Evolutionary conservation across 2,329 filamentous ascomycete genomes (phyloP), one percentile per base, ranked within the genome.

Genomic region (Xenosphaeropsis pyriputrescens): DNA sequence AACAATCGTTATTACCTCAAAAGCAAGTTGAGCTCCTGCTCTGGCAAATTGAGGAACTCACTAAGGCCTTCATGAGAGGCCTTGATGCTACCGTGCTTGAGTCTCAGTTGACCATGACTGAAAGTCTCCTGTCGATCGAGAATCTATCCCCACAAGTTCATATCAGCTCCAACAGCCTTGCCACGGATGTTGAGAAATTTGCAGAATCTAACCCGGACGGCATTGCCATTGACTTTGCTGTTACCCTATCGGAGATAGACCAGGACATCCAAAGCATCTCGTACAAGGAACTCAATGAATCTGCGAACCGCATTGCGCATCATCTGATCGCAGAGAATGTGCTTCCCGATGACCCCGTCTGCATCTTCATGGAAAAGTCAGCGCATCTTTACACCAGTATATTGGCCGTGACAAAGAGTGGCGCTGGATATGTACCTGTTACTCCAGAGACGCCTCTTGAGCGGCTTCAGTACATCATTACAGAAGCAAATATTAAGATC

Each of bases 401-500:
- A 18, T 62, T 94, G 19, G 85, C 75, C 1, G 69, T 79, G 16
- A 56, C 85, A 22, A 93, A 93, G 50, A 62, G 74, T 5, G 84
- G 85, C 7, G 78, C 76, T 48, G 84, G 77, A 6, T 91, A 93
- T 50, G 59, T 93, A n/a, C 85, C 85, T 0, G 64, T 93, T 4
- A 66, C 84, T 1, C 80, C 83, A 1, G 74, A 70, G n/a, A 81
- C 78, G 0, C 84, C 85, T 0, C 16, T 51, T 1, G 66, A 73
- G 8, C 67, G 83, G 36, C 61, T 81, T 1, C 53, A 62, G 2
- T 61, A 67, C 2, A 83, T 91, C 16, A 45, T 93, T 13, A 44
- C 56, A 1, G 74, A 84, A 46, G 71, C 80, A 0, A 55, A 61
- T 0, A 63, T 77, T 8, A 54, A 51, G 16, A 43, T 70, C 3